These are phyloP conservation scores for Aphanoascus verrucosus DNA, from an alignment of 2,329 filamentous ascomycete species.

Conservation along the genomic window DNA sequence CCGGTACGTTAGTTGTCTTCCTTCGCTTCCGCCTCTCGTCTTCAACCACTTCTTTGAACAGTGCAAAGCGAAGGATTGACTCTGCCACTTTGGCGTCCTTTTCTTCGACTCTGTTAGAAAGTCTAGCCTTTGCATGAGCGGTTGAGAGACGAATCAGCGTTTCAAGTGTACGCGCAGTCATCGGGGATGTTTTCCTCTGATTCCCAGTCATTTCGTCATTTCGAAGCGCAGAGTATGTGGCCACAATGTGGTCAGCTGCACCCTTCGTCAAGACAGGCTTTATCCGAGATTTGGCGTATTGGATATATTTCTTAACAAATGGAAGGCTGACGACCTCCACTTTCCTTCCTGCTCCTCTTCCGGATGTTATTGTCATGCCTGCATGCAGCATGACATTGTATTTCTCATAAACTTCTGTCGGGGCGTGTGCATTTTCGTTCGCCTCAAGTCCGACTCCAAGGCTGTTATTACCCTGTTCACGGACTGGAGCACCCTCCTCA, in stretches of 20 bases:
- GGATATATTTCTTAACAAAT: slow-evolving; percentile 99
- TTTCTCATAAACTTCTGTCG: slow-evolving; percentile 89
- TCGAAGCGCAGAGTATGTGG: slow-evolving; percentile 80
- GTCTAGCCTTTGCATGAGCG: slow-evolving; percentile 82
- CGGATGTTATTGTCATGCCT: slow-evolving; percentile 67
- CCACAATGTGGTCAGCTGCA: slow-evolving; percentile 80
- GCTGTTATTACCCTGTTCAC: slow-evolving; percentile 73
- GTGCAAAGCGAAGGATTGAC: slow-evolving; percentile 77
- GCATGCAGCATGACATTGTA: slow-evolving; percentile 93
- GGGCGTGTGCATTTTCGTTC: slow-evolving; percentile 58
- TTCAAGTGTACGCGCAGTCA: slow-evolving; percentile 94
- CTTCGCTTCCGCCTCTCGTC: slow-evolving; percentile 72
- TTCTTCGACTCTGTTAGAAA: slow-evolving; percentile 81
- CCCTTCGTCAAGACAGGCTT: slow-evolving; percentile 85
- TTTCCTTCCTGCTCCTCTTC: slow-evolving; percentile 62
- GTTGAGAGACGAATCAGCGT: slow-evolving; percentile 97
- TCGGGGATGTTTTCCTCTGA: slow-evolving; percentile 81
- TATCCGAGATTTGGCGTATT: slow-evolving; percentile 87
- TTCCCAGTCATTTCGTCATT: slow-evolving; percentile 96
- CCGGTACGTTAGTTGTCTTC: slow-evolving; percentile 57
- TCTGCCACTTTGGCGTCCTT: slow-evolving; percentile 81
- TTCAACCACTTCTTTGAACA: slow-evolving; percentile 89
- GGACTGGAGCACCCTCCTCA: slow-evolving; percentile 88
- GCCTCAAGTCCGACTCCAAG: slow-evolving; percentile 78
- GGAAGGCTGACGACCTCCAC: slow-evolving; percentile 88